Percentiles rank a stretch among this genome's conserved stretches.
Evolutionary conservation across 2,329 filamentous ascomycete species (phyloP).

Genomic region (Ceratocystis cacaofunesta): DNA sequence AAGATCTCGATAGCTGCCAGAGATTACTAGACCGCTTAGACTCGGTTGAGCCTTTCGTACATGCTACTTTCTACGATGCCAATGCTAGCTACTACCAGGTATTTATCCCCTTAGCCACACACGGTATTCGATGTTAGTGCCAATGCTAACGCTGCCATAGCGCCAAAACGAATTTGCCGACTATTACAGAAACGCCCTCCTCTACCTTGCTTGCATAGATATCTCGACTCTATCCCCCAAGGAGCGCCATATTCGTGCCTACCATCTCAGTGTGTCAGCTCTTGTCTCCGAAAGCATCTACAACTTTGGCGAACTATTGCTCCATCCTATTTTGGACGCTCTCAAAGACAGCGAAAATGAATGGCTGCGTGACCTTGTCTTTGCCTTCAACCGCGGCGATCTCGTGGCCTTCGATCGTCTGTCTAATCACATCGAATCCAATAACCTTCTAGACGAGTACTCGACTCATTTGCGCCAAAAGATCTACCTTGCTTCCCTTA

Average conservation of each 20-base stretch:
- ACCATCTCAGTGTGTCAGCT: constrained; percentile 83
- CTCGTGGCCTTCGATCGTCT: constrained; percentile 74
- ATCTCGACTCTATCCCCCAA: constrained; percentile 54
- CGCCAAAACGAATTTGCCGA: constrained; percentile 81
- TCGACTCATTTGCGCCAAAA: constrained; percentile 83
- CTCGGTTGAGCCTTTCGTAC: constrained; percentile 85
- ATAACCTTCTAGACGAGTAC: constrained; percentile 65
- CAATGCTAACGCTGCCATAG: constrained; percentile 22
- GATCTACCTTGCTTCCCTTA: constrained; percentile 91
- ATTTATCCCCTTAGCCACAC: background rate
- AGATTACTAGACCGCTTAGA: constrained; percentile 82
- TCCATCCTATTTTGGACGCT: constrained; percentile 88
- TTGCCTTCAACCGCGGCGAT: constrained; percentile 94
- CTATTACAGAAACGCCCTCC: constrained; percentile 93
- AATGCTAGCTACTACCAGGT: constrained; percentile 90
- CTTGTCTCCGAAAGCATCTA: constrained; percentile 92
- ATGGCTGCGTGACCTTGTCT: constrained; percentile 91
- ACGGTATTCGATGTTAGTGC: too few species aligned
- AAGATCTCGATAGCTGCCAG: constrained; percentile 77
- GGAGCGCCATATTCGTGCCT: constrained; percentile 71
- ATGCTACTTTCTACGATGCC: constrained; percentile 90
- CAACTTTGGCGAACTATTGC: constrained; percentile 97
- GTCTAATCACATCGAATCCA: constrained; percentile 64
- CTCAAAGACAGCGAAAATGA: constrained; percentile 54
- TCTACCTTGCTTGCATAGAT: constrained; percentile 94